phyloP scores from a whole-genome alignment of 2,329 filamentous ascomycete genomes.

The Hypomyces perniciosus region DNA sequence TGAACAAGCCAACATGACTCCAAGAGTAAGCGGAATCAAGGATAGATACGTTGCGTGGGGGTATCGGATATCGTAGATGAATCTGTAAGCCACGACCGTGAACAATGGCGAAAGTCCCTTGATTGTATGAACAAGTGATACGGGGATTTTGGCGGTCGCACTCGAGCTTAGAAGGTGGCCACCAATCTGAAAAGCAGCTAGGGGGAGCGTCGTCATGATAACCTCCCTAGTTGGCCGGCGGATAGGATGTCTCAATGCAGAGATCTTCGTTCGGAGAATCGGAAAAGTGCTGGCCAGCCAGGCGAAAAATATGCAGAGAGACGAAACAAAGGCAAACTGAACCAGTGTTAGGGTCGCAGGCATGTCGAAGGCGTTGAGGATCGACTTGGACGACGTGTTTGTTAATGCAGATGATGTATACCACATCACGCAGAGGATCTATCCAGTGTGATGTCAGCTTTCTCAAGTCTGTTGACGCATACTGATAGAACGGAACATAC shows the following conservation, averaged over 20 bases:
- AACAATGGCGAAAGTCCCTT: constrained; percentile 95
- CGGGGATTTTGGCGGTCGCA: constrained; percentile 89
- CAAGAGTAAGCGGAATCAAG: constrained; percentile 81
- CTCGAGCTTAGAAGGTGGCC: constrained; percentile 92
- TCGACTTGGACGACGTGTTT: constrained; percentile 96
- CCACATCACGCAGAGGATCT: constrained; percentile 86
- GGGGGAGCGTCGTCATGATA: constrained; percentile 78
- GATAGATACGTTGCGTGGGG: constrained; percentile 82
- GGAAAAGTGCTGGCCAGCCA: constrained; percentile 71
- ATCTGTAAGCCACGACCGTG: constrained; percentile 86
- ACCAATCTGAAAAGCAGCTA: constrained; percentile 87
- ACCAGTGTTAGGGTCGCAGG: constrained; percentile 87
- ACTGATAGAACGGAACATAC: constrained; percentile 26
- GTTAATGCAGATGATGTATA: constrained; percentile 93
- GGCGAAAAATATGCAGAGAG: constrained; percentile 76
- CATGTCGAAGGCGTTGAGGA: constrained; percentile 84
- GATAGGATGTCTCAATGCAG: constrained; percentile 78
- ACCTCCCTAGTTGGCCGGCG: constrained; percentile 74
- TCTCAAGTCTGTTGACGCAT: background rate
- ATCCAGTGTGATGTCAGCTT: constrained; percentile 17
- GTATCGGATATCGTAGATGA: constrained; percentile 85
- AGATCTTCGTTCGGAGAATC: constrained; percentile 61
- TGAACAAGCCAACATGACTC: constrained; percentile 95
- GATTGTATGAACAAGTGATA: constrained; percentile 96
- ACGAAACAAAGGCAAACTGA: constrained; percentile 89